Base-by-base conservation (phyloP, 108 stramenopile species). In the Cyclostephanos tholiformis region DNA sequence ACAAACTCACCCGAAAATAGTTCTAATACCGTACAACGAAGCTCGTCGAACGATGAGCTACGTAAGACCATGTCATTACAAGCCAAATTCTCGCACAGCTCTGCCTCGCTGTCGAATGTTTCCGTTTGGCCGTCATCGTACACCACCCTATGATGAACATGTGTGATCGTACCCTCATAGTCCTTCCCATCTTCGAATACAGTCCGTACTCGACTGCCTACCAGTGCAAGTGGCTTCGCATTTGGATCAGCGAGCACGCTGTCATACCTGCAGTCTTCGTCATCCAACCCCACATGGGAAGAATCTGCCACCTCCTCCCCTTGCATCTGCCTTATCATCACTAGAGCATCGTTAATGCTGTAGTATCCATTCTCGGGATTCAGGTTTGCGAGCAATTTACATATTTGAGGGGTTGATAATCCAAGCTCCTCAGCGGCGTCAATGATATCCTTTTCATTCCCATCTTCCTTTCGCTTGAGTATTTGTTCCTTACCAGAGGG, bases 101-200 rank as follows among this genome's bases (percentile, higher is more conserved):
- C 75, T 13, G 36, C 46, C 44, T 53, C 49, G 29, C 46, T 61
- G 0, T 25, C 52, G 26, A 69, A 38, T n/a, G 67, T 76, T 43
- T 76, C 75, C 20, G 58, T 68, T 22, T 76, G 67, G 35, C 48
- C 61, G 30, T 76, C 75, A 48, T 76, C 67, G 46, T 76, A 76
- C 29, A 35, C 23, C 13, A 76, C 67, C 22, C 75, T 55, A 49
- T 69, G 69, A 41, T 68, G 60, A 29, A 76, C 61, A 20, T 58
- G 35, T 1, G 67, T 29, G 17, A 76, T 57, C 11, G 67, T 76
- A 29, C 75, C 75, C 61, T 68, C 35, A 38, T 69, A 52, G 23
- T 69, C 75, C 36, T 32, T 4, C 16, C 75, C 76, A 64, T 77
- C 53, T 38, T 77, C 76, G 38, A 77, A 70, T 41, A 70, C 69